These are phyloP conservation scores for Chaetomium globosum DNA, from an alignment of 2,329 filamentous ascomycete genomes.

Conservation along the genomic window DNA sequence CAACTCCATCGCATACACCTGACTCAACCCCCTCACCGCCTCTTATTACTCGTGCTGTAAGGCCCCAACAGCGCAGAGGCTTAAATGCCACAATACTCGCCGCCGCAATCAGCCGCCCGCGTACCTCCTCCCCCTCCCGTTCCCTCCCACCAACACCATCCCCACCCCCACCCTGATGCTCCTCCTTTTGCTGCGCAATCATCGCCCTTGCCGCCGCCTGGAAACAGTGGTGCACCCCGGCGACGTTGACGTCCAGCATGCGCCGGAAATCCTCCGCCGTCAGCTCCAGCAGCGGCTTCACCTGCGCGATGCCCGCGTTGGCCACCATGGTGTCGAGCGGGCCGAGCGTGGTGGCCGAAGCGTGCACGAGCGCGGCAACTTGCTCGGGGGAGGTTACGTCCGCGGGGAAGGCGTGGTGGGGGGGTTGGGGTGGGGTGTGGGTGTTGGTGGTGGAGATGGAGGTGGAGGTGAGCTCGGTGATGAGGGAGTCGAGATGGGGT, in stretches of 20 bases:
- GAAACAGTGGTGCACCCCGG: constrained; percentile 67
- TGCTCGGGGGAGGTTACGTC: constrained; percentile 64
- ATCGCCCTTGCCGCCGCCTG: constrained; percentile 64
- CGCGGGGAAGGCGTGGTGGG: constrained; percentile 54
- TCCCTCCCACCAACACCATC: no score
- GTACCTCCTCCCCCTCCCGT: constrained; percentile 39
- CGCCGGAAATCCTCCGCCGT: constrained; percentile 58
- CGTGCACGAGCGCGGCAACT: constrained; percentile 56
- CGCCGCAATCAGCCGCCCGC: constrained; percentile 56
- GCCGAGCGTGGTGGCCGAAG: constrained; percentile 56
- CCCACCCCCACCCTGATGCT: background rate
- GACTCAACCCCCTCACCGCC: constrained; percentile 67
- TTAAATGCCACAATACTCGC: constrained; percentile 62
- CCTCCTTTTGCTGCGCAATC: constrained; percentile 55
- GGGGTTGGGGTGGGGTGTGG: constrained; percentile 49
- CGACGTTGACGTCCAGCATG: constrained; percentile 68
- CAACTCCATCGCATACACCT: constrained; percentile 68
- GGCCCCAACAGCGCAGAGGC: constrained; percentile 61
- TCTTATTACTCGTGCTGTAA: constrained; percentile 68
- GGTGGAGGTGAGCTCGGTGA: constrained; percentile 40
- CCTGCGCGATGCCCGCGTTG: constrained; percentile 55
- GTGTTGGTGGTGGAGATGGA: constrained; percentile 50
- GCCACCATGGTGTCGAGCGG: constrained; percentile 54
- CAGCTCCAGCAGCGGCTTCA: constrained; percentile 59
- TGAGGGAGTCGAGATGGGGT: constrained; percentile 55